These are phyloP conservation scores for Starmerella powellii DNA, from an alignment of 805 yeast genomes.

Conservation along the genomic window DNA sequence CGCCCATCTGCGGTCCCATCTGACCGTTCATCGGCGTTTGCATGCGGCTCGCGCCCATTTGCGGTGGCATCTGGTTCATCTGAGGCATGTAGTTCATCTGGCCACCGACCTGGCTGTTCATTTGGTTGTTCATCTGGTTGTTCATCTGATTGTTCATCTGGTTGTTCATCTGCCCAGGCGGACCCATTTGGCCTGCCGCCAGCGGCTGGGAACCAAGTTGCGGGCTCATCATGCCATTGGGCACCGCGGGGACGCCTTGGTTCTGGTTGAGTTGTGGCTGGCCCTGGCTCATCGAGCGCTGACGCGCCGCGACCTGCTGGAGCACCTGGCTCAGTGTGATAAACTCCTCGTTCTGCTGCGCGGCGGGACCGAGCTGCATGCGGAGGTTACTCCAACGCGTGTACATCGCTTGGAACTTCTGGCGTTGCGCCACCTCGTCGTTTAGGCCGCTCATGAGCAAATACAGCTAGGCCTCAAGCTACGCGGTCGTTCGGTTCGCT, in stretches of 20 bases:
- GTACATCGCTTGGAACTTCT: constrained; percentile 26
- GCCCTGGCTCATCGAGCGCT: constrained; percentile 1
- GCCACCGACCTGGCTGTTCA: neutral
- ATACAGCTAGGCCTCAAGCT: too few species aligned
- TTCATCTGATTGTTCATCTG: neutral
- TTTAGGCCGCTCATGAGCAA: constrained; percentile 15
- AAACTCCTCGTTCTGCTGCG: constrained; percentile 24
- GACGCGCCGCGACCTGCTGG: constrained; percentile 13
- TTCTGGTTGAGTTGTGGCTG: neutral
- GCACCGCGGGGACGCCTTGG: neutral
- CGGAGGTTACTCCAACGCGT: constrained; percentile 24
- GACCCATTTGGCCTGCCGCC: neutral
- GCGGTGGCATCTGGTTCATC: neutral
- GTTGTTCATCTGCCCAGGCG: neutral
- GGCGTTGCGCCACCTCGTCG: constrained; percentile 14
- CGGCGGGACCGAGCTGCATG: constrained; percentile 23
- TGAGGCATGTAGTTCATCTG: constrained; percentile 1
- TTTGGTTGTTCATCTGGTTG: constrained; percentile 2
- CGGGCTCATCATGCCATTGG: constrained; percentile 2
- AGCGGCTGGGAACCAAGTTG: constrained; percentile 1
- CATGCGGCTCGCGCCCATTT: neutral
- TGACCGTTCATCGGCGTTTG: constrained; percentile 2
- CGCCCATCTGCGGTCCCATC: constrained; percentile 1
- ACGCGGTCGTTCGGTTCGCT: neutral
- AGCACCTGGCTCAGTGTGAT: constrained; percentile 22